Conservation (phyloP, 1,139 yeast genomes). For the Suhomyces wounanorum region DNA sequence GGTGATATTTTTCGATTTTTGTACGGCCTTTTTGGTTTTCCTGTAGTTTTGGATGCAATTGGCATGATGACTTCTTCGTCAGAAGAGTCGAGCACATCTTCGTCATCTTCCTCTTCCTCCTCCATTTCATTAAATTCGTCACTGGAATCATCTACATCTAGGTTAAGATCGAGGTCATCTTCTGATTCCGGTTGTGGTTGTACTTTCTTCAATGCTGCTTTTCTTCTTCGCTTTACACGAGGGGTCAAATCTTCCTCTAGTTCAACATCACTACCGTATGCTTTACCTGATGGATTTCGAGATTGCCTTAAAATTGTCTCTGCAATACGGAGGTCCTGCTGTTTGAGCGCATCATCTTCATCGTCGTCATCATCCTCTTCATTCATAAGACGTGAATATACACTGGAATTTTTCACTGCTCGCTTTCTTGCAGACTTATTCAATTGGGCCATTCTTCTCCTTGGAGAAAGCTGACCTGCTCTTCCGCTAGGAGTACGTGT, state of each 20-base stretch:
- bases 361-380: constrained; percentile 38
- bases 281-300: constrained; percentile 16
- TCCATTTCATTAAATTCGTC: constrained; percentile 6
- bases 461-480: constrained; percentile 49
- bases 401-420: constrained; percentile 36
- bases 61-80: constrained; percentile 11
- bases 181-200: constrained; percentile 5
- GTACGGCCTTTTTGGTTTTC: neutral
- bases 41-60: neutral
- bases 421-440: constrained; percentile 54
- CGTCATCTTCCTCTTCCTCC: constrained; percentile 14
- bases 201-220: constrained; percentile 1
- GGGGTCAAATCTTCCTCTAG: constrained; percentile 29
- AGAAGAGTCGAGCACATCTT: constrained; percentile 5
- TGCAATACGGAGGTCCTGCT: constrained; percentile 49
- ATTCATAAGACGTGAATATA: constrained; percentile 35
- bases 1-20: neutral
- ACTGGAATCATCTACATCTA: constrained; percentile 3
- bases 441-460: constrained; percentile 43
- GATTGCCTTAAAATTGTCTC: constrained; percentile 40
- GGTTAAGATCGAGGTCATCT: constrained; percentile 4
- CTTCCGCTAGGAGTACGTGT: constrained; percentile 45
- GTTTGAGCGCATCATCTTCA: constrained; percentile 27
- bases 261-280: constrained; percentile 35
- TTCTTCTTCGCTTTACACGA: constrained; percentile 3